A percentile compares a stretch with the other conserved stretches of the same genome.
phyloP scores from a whole-genome alignment of 2,329 filamentous ascomycete genomes.

The Aspergillus chevalieri region DNA sequence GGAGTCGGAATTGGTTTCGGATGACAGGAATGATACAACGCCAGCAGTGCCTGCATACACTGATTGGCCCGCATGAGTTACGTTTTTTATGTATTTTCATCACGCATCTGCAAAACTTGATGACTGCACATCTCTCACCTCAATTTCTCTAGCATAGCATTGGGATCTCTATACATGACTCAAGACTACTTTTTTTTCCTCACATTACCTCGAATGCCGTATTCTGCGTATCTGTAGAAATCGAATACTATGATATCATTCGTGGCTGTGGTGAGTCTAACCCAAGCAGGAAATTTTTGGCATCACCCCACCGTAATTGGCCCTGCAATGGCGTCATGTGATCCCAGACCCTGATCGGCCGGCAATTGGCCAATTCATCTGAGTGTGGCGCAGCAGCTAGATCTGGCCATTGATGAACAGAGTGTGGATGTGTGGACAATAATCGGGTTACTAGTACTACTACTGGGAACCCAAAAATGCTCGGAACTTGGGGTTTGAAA shows the following conservation, averaged over 20 bases:
- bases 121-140: too few species aligned
- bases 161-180: too few species aligned
- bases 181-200: too few species aligned
- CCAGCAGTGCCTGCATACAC: not conserved
- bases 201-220: too few species aligned
- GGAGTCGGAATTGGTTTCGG: not conserved
- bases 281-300: too few species aligned
- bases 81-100: slow-evolving; percentile 3
- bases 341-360: not conserved
- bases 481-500: too few species aligned
- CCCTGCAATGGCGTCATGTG: too few species aligned
- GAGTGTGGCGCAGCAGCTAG: not conserved
- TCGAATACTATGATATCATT: not conserved
- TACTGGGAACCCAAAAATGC: too few species aligned
- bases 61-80: slow-evolving; percentile 6
- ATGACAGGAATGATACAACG: slow-evolving; percentile 3
- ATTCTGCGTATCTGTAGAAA: not conserved
- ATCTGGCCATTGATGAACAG: not conserved
- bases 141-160: too few species aligned
- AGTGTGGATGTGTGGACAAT: not conserved
- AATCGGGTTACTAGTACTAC: too few species aligned
- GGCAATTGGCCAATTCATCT: not conserved
- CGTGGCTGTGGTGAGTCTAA: not conserved
- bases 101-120: not conserved
- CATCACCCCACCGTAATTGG: too few species aligned